Evolutionary conservation across 495 filamentous ascomycete species (phyloP), one percentile per base, ranked within the genome.

Genomic region (Aspergillus cristatus): DNA sequence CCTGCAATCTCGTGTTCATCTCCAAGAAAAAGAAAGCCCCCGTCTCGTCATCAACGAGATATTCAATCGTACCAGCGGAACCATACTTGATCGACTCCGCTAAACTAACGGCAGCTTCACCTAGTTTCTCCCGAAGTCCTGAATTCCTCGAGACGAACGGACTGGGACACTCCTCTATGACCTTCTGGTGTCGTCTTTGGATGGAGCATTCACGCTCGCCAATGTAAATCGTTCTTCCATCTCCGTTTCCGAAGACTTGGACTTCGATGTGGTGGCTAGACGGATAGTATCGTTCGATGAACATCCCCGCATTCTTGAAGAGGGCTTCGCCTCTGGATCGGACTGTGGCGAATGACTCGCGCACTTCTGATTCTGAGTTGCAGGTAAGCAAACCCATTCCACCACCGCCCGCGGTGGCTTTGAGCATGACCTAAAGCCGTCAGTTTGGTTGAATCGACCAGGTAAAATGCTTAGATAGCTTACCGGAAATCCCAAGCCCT

Each of bases 1-100:
- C 78, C 41, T 83, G 79, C 7, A 81, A 55, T 24, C 78, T 60
- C 0, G 78, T 79, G 47, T 82, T 82, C 73, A 83, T 77, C 47
- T 83, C 79, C 3, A 82, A 60, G 42, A 83, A 83, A 53, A 74
- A 83, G 55, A 78, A 78, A 7, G 69, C 62, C 0, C 63, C 66
- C 0, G 67, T 68, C 24, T 62, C 54, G 37, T 77, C 76, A 45
- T 83, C 75, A 8, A 81, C 74, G 2, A 83, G 63, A 46, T 69
- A 83, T 47, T 82, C 78, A 11, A 83, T 63, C 0, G 79, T 83
- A 0, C 79, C 79, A 3, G 71, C 75, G 5, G 67, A 72, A 11
- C 55, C 61, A 40, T 82, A 81, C n/a, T 67, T 62, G 18, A 80
- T 63, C 3, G 62, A 67, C 32, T 66, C 54, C 1, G 71, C 67